Evolutionary conservation across 106 monocot genomes (phyloP).

Genomic region (Platanthera guangdongensis): DNA sequence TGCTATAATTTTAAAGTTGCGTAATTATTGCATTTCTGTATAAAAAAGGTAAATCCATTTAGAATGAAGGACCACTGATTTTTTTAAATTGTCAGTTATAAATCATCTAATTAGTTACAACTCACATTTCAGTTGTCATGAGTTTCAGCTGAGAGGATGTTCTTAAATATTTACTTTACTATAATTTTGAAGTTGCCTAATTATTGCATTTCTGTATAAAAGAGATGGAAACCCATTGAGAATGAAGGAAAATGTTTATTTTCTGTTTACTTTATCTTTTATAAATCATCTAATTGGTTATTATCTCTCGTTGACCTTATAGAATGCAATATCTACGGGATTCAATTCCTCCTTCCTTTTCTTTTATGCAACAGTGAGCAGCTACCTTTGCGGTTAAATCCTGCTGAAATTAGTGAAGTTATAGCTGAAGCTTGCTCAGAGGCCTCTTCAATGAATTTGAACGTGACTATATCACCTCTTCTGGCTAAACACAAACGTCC

Average conservation of each 20-base stretch:
- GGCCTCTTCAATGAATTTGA: slow-evolving; percentile 38
- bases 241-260: neutral
- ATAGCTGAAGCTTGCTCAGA: slow-evolving; percentile 94
- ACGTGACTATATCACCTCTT: slow-evolving; percentile 35
- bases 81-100: too few relatives aligned
- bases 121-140: too few relatives aligned
- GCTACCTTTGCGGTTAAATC: slow-evolving; percentile 84
- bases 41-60: too few relatives aligned
- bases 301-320: too few relatives aligned
- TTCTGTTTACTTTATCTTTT: neutral
- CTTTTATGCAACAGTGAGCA: slow-evolving; percentile 67
- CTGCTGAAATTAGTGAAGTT: slow-evolving; percentile 86
- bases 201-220: slow-evolving; percentile 1
- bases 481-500: slow-evolving; percentile 51
- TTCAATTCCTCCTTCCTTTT: neutral
- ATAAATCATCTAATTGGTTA: neutral
- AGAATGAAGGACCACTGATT: too few relatives aligned
- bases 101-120: too few relatives aligned
- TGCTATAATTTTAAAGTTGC: too few relatives aligned
- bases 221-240: neutral
- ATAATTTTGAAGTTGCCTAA: neutral
- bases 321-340: neutral
- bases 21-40: too few relatives aligned
- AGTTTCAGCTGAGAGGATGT: too few relatives aligned
- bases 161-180: neutral